phyloP scores from a whole-genome alignment of 495 filamentous ascomycete species.

The Beverwykella pulmonaria region DNA sequence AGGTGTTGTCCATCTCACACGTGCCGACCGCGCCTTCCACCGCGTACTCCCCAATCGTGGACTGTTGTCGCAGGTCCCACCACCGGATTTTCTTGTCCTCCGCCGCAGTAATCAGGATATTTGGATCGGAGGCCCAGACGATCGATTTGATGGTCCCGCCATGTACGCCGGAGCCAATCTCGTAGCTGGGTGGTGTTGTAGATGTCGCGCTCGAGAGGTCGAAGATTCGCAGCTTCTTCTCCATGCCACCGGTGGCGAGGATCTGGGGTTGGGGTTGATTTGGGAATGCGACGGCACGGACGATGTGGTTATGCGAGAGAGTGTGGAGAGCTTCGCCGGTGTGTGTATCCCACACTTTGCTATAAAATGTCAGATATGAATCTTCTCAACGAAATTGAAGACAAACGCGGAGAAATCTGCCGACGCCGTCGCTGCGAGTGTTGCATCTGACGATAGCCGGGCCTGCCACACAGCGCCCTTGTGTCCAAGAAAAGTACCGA shows the following conservation, averaged over 20 bases:
- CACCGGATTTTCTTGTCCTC: slow-evolving; percentile 90
- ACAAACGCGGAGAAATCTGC: slow-evolving; percentile 94
- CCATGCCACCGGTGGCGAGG: slow-evolving; percentile 88
- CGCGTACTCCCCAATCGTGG: slow-evolving; percentile 67
- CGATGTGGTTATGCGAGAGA: slow-evolving; percentile 89
- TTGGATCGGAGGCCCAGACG: slow-evolving; percentile 85
- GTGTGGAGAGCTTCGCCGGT: slow-evolving; percentile 88
- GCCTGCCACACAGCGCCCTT: slow-evolving; percentile 98
- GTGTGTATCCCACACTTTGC: slow-evolving; percentile 95
- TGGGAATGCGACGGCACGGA: slow-evolving; percentile 89
- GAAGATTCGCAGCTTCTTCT: slow-evolving; percentile 95
- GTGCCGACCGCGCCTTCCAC: slow-evolving; percentile 85
- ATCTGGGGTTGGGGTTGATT: slow-evolving; percentile 70
- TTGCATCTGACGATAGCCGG: slow-evolving; percentile 82
- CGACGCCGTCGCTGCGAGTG: slow-evolving; percentile 85
- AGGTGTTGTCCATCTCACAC: slow-evolving; percentile 68
- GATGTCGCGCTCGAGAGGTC: slow-evolving; percentile 62
- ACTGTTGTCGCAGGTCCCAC: slow-evolving; percentile 83
- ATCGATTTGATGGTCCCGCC: slow-evolving; percentile 89
- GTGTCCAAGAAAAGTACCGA: slow-evolving; percentile 96
- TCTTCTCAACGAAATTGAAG: slow-evolving; percentile 17
- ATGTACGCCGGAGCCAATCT: slow-evolving; percentile 83
- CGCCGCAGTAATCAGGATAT: slow-evolving; percentile 82
- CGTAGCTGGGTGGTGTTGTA: slow-evolving; percentile 54
- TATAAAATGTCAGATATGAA: slow-evolving; percentile 40